Conservation (phyloP, 2,329 filamentous ascomycete genomes). For the Emmonsiellopsis sp. region DNA sequence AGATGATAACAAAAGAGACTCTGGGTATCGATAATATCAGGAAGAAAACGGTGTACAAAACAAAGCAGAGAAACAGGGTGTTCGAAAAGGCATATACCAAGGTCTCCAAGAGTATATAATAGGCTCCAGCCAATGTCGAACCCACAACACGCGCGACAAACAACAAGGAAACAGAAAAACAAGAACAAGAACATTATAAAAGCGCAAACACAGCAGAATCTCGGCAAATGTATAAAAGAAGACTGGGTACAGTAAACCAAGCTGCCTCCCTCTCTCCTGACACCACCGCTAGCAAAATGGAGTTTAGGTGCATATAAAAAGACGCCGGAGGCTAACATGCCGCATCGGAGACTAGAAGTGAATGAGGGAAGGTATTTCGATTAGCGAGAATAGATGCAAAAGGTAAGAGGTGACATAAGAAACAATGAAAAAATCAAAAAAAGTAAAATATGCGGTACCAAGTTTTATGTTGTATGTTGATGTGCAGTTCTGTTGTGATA, state of each 20-base stretch:
- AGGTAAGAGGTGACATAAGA: not conserved
- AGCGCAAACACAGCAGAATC: not conserved
- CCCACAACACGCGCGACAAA: too few relatives aligned
- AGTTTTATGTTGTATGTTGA: not conserved
- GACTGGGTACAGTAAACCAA: not conserved
- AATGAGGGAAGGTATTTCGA: not conserved
- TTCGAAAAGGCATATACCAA: not conserved
- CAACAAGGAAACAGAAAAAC: not conserved
- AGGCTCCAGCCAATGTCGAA: too few relatives aligned
- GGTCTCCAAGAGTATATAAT: not conserved
- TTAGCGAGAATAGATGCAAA: not conserved
- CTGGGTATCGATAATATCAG: constrained; percentile 1
- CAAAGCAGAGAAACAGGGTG: not conserved
- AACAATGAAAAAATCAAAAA: not conserved
- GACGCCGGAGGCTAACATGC: not conserved
- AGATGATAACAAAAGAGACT: not conserved
- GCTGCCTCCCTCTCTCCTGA: not conserved
- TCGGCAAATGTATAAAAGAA: not conserved
- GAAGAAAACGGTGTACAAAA: not conserved
- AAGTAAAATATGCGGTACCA: not conserved
- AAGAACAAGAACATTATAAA: not conserved
- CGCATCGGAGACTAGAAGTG: not conserved
- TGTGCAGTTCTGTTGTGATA: not conserved
- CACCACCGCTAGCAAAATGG: not conserved
- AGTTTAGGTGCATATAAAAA: not conserved